Conservation (phyloP, 306 rosid genomes). For the Fagus crenata region DNA sequence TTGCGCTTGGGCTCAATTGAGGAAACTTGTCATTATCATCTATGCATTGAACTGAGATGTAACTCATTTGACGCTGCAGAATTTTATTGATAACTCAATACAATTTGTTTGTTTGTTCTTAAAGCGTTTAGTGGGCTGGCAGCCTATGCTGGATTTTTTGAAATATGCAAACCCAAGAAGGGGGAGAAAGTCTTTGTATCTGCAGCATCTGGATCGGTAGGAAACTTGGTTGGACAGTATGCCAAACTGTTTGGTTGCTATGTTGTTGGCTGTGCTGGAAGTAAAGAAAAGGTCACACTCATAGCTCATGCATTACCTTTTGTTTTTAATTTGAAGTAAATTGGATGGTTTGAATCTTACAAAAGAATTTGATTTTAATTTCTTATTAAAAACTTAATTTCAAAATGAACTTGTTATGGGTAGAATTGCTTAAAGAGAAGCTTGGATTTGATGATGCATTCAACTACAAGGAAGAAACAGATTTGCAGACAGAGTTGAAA, state of each 20-base stretch:
- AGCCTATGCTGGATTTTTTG: conserved; percentile 71
- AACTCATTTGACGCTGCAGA: background rate
- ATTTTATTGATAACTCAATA: background rate
- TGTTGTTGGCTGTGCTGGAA: conserved; percentile 79
- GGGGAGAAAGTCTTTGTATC: conserved; percentile 81
- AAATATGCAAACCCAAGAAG: conserved; percentile 54
- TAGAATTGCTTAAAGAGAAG: conserved; percentile 54
- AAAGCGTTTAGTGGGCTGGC: conserved; percentile 64
- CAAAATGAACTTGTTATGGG: conserved; percentile 34
- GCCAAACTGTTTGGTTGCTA: conserved; percentile 76
- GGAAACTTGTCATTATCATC: background rate
- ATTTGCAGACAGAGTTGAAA: conserved; percentile 55
- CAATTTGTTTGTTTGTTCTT: background rate
- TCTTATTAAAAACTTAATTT: background rate
- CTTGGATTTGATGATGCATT: conserved; percentile 81
- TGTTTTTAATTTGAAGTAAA: background rate
- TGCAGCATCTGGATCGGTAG: conserved; percentile 69
- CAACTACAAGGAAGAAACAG: conserved; percentile 70
- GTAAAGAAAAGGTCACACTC: conserved; percentile 53
- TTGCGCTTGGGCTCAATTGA: background rate
- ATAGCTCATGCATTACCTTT: background rate
- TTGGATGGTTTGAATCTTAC: background rate
- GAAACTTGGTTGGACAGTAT: conserved; percentile 67
- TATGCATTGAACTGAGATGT: background rate
- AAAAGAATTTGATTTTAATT: background rate